Base-by-base conservation (phyloP, 2,329 filamentous ascomycete genomes). In the Fusarium veterinarium region DNA sequence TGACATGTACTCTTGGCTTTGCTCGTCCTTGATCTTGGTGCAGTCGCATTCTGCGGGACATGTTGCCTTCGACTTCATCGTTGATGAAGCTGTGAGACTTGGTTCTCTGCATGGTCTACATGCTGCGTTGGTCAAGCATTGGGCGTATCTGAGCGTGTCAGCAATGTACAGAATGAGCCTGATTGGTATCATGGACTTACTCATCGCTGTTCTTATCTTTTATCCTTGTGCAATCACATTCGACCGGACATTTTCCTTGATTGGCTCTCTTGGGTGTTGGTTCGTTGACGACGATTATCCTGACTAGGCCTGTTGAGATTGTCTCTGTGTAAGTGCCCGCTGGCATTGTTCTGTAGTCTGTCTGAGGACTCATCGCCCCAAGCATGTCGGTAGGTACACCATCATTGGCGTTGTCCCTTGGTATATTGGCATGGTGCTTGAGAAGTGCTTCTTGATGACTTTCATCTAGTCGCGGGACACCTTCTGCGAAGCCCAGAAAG, bases 151-250 rank as follows among this genome's bases (percentile, higher is more conserved):
- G 16, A 8, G 16, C 35, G 19, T 48, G 20, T 73, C 28, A 74
- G 33, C 14, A 35, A 30, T 44, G n/a, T 28, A 11, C 48, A 33
- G 12, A 8, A 31, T 19, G n/a, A 49, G n/a, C 30, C 30, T 19
- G 30, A 49, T 33, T 23, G 30, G 46, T 23, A 49, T 49, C 16
- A 23, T 33, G 2, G 0, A 49, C 74, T 31, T 69, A 79, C 77
- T 71, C 67, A 6, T 75, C 57, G 33, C 77, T 78, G 20, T 73
- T 41, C 44, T 78, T 78, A 31, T 79, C 74, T 13, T 69, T 55
- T 46, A 80, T 76, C 40, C 64, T 56, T 4, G 72, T 71, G 41
- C 79, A 80, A 33, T 81, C 75, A 25, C 79, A 80, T 23, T 64
- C 69, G 6, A 23, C 52, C 6, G 71, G 73, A 17, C 71, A 77